Base-by-base conservation (phyloP, 345 rosid genomes). In the Mallotus nudiflorus region DNA sequence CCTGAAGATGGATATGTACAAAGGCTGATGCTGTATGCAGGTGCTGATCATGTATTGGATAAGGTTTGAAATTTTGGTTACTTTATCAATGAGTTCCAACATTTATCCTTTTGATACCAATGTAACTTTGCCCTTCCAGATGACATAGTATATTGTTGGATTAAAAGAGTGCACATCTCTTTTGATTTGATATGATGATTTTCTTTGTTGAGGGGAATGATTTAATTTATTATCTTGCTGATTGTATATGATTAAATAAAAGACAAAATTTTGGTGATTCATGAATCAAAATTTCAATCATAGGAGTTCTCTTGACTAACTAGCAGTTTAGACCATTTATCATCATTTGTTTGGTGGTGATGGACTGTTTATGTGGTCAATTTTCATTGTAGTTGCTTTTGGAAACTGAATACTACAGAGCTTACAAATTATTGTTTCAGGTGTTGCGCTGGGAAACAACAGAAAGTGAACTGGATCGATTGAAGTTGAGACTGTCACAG, bases 1-100 rank as follows among this genome's bases (percentile, higher is more conserved):
- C 85, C 88, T 68, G 83, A 83, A 54, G 90, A 65, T 48, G 76
- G 31, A 40, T 78, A 77, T 74, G 73, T 76, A 63, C 89, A 81
- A 78, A 86, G 87, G 73, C 62, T 57, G 75, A 84, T 88, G 86
- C 82, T 88, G 71, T 65, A 65, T 72, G 86, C 93, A 53, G 80
- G 80, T 68, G 85, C 90, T 81, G 96, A 91, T 82, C 90, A 88
- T 74, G 81, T 85, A 67, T 75, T 93, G 58, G 80, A 81, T 71
- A 91, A 93, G 98, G 98, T 93, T 82, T 76, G 92, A 59, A 31
- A 66, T 75, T 81, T 49, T 50, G 28, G 7, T 67, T 68, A 48
- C 62, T 31, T 62, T 63, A 54, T 39, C 40, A 49, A 59, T 65
- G 59, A 31, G 44, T n/a, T 59, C 53, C 59, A 27, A 62, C 44